These are phyloP conservation scores for Chalciporus chontae DNA, from an alignment of 768 basidiomycete genomes.

Conservation along the genomic window DNA sequence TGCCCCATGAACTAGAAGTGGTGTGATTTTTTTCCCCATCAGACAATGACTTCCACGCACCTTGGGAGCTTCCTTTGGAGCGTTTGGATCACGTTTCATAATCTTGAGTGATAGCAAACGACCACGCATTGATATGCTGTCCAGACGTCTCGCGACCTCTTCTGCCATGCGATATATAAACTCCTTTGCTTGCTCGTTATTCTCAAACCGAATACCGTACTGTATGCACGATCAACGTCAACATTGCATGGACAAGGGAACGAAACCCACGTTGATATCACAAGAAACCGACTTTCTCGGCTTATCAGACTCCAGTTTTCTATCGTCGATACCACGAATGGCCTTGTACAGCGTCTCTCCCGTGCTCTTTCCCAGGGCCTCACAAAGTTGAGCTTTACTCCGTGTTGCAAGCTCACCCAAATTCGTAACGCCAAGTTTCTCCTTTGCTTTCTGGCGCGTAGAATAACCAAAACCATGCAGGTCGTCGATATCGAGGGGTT, in stretches of 20 bases:
- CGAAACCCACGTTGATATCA: slow-evolving; percentile 81
- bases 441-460: slow-evolving; percentile 70
- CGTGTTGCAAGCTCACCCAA: slow-evolving; percentile 66
- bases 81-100: slow-evolving; percentile 80
- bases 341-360: slow-evolving; percentile 87
- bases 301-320: slow-evolving; percentile 77
- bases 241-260: background rate
- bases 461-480: slow-evolving; percentile 86
- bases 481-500: slow-evolving; percentile 70
- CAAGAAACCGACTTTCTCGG: slow-evolving; percentile 89
- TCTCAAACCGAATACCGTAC: slow-evolving; percentile 95
- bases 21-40: slow-evolving; percentile 2
- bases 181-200: slow-evolving; percentile 71
- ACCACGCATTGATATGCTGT: slow-evolving; percentile 66
- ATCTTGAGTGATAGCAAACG: slow-evolving; percentile 80
- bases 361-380: slow-evolving; percentile 71
- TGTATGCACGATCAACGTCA: slow-evolving; percentile 28
- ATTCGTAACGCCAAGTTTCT: slow-evolving; percentile 69
- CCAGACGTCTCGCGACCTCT: slow-evolving; percentile 72
- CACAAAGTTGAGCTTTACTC: slow-evolving; percentile 62
- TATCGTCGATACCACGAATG: slow-evolving; percentile 79
- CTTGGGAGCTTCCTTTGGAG: slow-evolving; percentile 90
- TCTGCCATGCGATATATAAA: slow-evolving; percentile 76
- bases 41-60: slow-evolving; percentile 35
- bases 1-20: slow-evolving; percentile 80